Percentiles rank a stretch among this genome's conserved stretches.
Conservation (phyloP, 805 yeast species). For the Ogataea allantospora region DNA sequence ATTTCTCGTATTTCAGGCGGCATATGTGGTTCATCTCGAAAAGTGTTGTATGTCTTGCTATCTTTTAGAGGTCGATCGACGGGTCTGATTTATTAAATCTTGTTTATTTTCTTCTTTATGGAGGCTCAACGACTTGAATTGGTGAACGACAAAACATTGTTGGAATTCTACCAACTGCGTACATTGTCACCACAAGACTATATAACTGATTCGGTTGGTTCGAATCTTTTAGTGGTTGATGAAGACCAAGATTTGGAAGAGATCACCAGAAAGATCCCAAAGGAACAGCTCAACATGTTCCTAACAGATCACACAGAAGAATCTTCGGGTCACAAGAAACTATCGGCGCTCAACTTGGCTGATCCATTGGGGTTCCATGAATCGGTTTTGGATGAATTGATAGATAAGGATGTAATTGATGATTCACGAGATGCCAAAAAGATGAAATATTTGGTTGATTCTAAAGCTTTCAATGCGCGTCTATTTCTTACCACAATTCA, state of each 20-base stretch:
- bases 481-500: slow-evolving; percentile 56
- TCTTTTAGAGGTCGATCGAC: slow-evolving; percentile 4
- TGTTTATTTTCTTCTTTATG: slow-evolving; percentile 12
- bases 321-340: neutral
- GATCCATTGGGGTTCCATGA: slow-evolving; percentile 61
- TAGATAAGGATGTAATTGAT: slow-evolving; percentile 39
- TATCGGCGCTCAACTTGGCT: slow-evolving; percentile 6
- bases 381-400: slow-evolving; percentile 42
- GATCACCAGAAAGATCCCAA: slow-evolving; percentile 20
- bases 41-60: neutral
- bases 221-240: slow-evolving; percentile 14
- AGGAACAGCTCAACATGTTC: slow-evolving; percentile 25
- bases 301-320: slow-evolving; percentile 22
- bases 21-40: neutral
- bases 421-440: slow-evolving; percentile 38
- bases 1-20: neutral
- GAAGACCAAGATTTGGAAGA: slow-evolving; percentile 12
- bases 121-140: slow-evolving; percentile 3
- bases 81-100: slow-evolving; percentile 1
- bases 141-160: slow-evolving; percentile 18
- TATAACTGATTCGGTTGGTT: slow-evolving; percentile 21
- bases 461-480: slow-evolving; percentile 58
- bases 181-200: slow-evolving; percentile 40
- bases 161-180: slow-evolving; percentile 42
- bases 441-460: slow-evolving; percentile 48